Evolutionary conservation across 148 eudicot genomes (phyloP), one percentile per base, ranked within the genome.

Genomic region (Euryodendron excelsum): DNA sequence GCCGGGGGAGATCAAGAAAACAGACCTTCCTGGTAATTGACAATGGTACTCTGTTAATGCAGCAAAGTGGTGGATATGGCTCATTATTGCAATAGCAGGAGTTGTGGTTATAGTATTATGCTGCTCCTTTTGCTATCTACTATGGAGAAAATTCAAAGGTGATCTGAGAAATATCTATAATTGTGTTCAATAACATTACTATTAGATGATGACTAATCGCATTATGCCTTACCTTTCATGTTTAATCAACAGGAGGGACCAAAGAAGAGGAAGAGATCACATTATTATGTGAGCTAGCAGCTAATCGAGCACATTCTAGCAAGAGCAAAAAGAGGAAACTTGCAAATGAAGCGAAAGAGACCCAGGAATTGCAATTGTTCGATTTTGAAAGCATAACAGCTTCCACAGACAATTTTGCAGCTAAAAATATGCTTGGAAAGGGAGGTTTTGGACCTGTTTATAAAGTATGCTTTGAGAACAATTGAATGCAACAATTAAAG

Each of bases 401-500:
- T 52, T 82, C 90, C 36, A 88, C 90, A 59, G 62, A 77, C 55
- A 72, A 78, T 30, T 88, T 88, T 75, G 76, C 84, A 10, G 23
- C 59, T 14, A 71, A 84, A 39, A 77, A 77, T 75, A 80, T 78
- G 79, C 81, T 85, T 25, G 86, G 88, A 64, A 71, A 65, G 62
- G 88, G 88, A 41, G 88, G 88, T 23, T 85, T 83, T 61, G 90
- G 90, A 60, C 62, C 79, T 20, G 88, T 88, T 55, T 88, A 88
- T 74, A 88, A 88, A 88, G 90, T 87, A 82, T n/a, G n/a, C n/a
- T n/a, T n/a, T n/a, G n/a, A n/a, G n/a, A n/a, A n/a, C n/a, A n/a
- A n/a, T n/a, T n/a, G n/a, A n/a, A n/a, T n/a, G n/a, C n/a, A n/a
- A n/a, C n/a, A n/a, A n/a, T n/a, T n/a, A n/a, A n/a, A n/a, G n/a